Percentiles rank a stretch among this genome's conserved stretches.
These are phyloP conservation scores for Aspergillus funiculosus DNA, from an alignment of 495 filamentous ascomycete genomes.

Conservation along the genomic window DNA sequence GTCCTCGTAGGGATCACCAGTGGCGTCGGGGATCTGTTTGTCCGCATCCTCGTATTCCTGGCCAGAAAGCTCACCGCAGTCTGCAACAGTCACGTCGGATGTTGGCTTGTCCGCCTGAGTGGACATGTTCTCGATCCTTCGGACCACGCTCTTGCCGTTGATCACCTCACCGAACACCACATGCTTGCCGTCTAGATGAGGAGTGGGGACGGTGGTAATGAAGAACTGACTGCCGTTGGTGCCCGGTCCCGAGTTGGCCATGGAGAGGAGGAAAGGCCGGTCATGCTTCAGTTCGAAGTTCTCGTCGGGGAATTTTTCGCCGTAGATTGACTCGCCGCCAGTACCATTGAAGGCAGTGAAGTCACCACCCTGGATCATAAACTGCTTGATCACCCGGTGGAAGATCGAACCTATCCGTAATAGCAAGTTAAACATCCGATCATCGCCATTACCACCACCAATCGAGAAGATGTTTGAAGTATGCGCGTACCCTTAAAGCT, in stretches of 20 bases:
- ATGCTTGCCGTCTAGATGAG: slow-evolving; percentile 93
- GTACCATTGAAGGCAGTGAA: slow-evolving; percentile 96
- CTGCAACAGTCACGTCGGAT: slow-evolving; percentile 64
- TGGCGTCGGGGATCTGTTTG: slow-evolving; percentile 64
- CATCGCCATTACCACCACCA: too few species aligned
- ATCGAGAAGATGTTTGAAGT: slow-evolving; percentile 2
- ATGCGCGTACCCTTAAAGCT: slow-evolving; percentile 51
- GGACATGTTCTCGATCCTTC: slow-evolving; percentile 82
- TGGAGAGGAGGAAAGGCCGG: slow-evolving; percentile 88
- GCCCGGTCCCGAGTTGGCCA: slow-evolving; percentile 92
- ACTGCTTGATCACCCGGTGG: slow-evolving; percentile 97
- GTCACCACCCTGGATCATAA: slow-evolving; percentile 99
- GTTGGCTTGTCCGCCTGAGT: slow-evolving; percentile 78
- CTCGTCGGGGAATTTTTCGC: slow-evolving; percentile 96
- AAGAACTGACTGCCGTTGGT: slow-evolving; percentile 99
- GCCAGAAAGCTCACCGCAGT: slow-evolving; percentile 81
- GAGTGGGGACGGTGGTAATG: slow-evolving; percentile 86
- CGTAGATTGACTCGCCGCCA: slow-evolving; percentile 96
- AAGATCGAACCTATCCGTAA: slow-evolving; percentile 60
- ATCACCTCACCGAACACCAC: slow-evolving; percentile 60
- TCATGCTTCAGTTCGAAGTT: slow-evolving; percentile 93
- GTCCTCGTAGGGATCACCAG: slow-evolving; percentile 91
- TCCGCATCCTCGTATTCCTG: slow-evolving; percentile 57
- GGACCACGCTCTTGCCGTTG: slow-evolving; percentile 82
- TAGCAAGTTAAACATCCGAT: not conserved